Base-by-base conservation (phyloP, 2,329 filamentous ascomycete species). In the Pseudopyrenochaeta lycopersici region DNA sequence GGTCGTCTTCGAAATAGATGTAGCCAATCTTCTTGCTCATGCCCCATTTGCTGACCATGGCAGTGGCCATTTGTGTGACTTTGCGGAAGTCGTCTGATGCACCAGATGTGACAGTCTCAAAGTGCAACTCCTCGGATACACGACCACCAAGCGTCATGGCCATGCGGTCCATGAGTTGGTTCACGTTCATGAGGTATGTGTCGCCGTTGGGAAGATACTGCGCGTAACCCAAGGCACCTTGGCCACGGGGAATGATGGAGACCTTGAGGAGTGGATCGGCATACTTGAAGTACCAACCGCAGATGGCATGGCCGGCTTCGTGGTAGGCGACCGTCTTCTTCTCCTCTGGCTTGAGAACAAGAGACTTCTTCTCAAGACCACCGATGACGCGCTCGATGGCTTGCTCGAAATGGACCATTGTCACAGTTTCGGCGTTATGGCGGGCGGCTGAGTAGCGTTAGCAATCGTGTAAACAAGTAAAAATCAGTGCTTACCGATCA, bases 11-110 rank as follows among this genome's bases (percentile, higher is more conserved):
- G 77, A 94, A 99, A 82, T 96, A 90, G 59, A 99, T 84, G 61
- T 93, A 93, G 27, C 94, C 94, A 41, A 99, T 89, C 80, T 96
- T 96, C 64, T 91, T 86, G 35, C 90, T 96, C 95, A 99, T 99
- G 64, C 95, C 95, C 89, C 92, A 99, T 76, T 97, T 91, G n/a
- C 94, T 99, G 27, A 99, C 95, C 95, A 99, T 99, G 58, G 90
- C 89, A 15, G 91, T 96, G 3, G 95, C 96, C 90, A 97, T 94
- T 51, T 88, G 86, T 2, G 95, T 97, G 35, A 98, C 95, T 80
- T 99, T 99, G 79, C 95, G 94, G 85, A 99, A 99, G 75, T 99
- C 95, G 75, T 98, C 95, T 48, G 89, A 93, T 17, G 94, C 95
- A 52, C 95, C 95, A 41, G 91, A 95, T 1, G 95, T 99, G 17